Conservation (phyloP, 768 basidiomycete genomes). For the Rhodotorula sphaerocarpa region DNA sequence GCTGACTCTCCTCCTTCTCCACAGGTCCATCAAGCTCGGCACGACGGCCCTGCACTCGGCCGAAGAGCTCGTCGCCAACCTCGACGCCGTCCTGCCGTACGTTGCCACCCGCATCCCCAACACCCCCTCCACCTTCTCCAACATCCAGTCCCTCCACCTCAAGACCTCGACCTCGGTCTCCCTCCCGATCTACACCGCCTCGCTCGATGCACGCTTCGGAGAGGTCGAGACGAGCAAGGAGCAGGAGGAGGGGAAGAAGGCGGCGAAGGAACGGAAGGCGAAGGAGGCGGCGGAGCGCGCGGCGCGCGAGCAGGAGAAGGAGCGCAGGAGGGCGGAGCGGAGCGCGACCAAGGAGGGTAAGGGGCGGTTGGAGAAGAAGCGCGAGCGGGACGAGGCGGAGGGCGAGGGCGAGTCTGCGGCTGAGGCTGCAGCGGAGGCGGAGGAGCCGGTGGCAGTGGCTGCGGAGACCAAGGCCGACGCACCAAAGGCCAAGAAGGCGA, state of each 20-base stretch:
- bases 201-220: constrained; percentile 63
- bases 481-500: constrained; percentile 32
- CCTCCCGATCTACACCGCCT: constrained; percentile 62
- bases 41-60: constrained; percentile 59
- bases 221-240: constrained; percentile 31
- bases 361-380: constrained; percentile 26
- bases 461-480: constrained; percentile 12
- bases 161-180: constrained; percentile 77
- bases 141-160: constrained; percentile 77
- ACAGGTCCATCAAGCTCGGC: constrained; percentile 75
- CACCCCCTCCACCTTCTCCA: constrained; percentile 67
- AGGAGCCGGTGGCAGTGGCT: not conserved
- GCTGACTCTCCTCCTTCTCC: not conserved
- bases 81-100: constrained; percentile 66
- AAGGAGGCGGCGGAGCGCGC: constrained; percentile 8
- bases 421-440: not conserved
- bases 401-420: constrained; percentile 11
- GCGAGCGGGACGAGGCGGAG: constrained; percentile 13
- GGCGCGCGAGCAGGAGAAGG: constrained; percentile 21
- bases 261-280: constrained; percentile 15
- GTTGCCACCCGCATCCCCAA: constrained; percentile 58
- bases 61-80: constrained; percentile 66
- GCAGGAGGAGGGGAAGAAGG: constrained; percentile 17
- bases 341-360: constrained; percentile 30
- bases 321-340: constrained; percentile 25